A percentile compares a stretch with the other conserved stretches of the same genome.
Evolutionary conservation across 768 basidiomycete species (phyloP).

Genomic region (Tulasnella sp.): DNA sequence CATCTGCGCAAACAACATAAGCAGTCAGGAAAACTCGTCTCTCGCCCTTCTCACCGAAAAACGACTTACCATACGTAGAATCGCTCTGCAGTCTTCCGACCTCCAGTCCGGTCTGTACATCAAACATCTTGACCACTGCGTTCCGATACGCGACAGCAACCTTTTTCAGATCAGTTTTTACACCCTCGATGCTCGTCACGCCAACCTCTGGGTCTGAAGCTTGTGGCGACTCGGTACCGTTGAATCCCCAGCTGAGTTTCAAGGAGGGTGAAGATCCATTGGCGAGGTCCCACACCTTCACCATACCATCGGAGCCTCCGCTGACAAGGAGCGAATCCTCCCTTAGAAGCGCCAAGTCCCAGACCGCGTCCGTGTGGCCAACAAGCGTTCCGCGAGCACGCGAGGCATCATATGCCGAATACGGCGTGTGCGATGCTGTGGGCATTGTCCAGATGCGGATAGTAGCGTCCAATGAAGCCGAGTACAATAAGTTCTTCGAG

Average conservation of each 20-base stretch:
- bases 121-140: conserved; percentile 80
- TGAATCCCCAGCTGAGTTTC: conserved; percentile 69
- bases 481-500: conserved; percentile 67
- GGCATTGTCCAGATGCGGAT: conserved; percentile 88
- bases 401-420: conserved; percentile 79
- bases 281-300: conserved; percentile 90
- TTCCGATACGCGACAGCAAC: conserved; percentile 88
- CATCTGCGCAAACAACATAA: conserved; percentile 37
- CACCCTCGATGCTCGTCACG: conserved; percentile 74
- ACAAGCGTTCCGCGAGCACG: conserved; percentile 66
- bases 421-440: conserved; percentile 65
- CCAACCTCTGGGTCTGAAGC: conserved; percentile 29
- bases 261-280: conserved; percentile 49
- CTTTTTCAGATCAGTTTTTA: conserved; percentile 72
- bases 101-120: conserved; percentile 80
- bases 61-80: conserved; percentile 23
- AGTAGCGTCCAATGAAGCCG: conserved; percentile 86
- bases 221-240: conserved; percentile 44
- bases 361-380: conserved; percentile 91
- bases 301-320: conserved; percentile 80
- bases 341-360: conserved; percentile 82
- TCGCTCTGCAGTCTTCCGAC: conserved; percentile 29
- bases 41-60: conserved; percentile 33
- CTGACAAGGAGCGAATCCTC: conserved; percentile 78
- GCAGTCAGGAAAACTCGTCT: conserved; percentile 31